Evolutionary conservation across 371 early-diverging fungal species (phyloP), one percentile per base, ranked within the genome.

Genomic region (Encephalitozoon romaleae): DNA sequence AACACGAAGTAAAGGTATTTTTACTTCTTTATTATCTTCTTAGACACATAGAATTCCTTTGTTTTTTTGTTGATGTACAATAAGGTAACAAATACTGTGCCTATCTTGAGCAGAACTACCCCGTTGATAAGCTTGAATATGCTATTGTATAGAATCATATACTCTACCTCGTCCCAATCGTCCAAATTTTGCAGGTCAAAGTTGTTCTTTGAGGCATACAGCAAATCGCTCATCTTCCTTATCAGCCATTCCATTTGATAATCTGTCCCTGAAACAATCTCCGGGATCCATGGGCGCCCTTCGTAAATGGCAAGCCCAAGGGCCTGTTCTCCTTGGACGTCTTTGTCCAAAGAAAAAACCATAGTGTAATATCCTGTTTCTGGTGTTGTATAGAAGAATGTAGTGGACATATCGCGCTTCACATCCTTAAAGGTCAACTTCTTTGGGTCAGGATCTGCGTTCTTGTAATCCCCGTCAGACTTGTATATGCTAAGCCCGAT

Each of bases 221-320:
- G 47, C 18, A 76, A 65, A 39, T 77, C 79, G 4, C 63, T 38
- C 12, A 82, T 79, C 68, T 79, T 79, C 55, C 74, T 68, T 15
- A 70, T 70, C 25, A 79, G 65, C 59, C 70, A 52, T 38, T 68
- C 72, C 54, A 80, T 73, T 28, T 79, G 79, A n/a, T 75, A 79
- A 63, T 82, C 83, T 18, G 79, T 72, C 38, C 77, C 74, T 1
- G 83, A 82, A 34, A 77, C 70, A 34, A 82, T 80, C 38, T 74
- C 74, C 9, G 80, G 75, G 30, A 74, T 78, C 38, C 79, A 54
- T 9, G 79, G 72, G 1, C 73, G 66, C 8, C 83, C 83, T 47
- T 77, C 80, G 47, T 72, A 82, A 18, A 75, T 77, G 12, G 65
- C 41, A 26, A 80, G 54, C 39, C 75, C 74, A 26, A 80, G 52